Evolutionary conservation across 208 protist species (phyloP).

Genomic region (Acanthamoeba culbertsoni): DNA sequence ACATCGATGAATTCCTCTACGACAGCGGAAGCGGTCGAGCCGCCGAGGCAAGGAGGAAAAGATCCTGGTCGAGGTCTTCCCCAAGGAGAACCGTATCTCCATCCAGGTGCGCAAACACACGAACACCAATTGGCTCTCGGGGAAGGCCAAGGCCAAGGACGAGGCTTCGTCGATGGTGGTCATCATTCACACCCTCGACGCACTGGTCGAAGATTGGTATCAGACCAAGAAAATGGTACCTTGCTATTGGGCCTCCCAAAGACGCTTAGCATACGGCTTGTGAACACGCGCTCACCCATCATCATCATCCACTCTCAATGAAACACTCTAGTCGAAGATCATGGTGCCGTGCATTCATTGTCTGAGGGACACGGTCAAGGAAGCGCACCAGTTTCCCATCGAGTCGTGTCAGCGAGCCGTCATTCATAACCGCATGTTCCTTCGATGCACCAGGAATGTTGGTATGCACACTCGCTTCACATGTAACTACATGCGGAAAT

Average conservation of each 20-base stretch:
- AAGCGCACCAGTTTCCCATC: conserved; percentile 15
- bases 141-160: not conserved
- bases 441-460: not conserved
- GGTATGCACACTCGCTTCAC: no score
- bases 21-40: not conserved
- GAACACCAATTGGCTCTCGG: not conserved
- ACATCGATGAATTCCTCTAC: no score
- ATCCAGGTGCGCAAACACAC: conserved; percentile 26
- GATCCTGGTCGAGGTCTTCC: conserved; percentile 9
- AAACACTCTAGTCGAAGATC: not conserved
- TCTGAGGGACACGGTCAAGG: not conserved
- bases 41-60: not conserved
- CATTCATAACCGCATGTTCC: conserved; percentile 13
- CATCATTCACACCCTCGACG: conserved; percentile 21
- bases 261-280: no score
- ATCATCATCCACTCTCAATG: no score
- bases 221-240: conserved; percentile 39
- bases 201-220: conserved; percentile 48
- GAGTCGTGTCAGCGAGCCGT: not conserved
- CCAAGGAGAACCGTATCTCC: conserved; percentile 26
- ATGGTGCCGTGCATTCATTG: conserved; percentile 44
- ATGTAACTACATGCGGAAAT: no score
- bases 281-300: no score
- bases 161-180: conserved; percentile 18
- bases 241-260: no score